Base-by-base conservation (phyloP, 164 flowering plant genomes). In the Protea cynaroides region DNA sequence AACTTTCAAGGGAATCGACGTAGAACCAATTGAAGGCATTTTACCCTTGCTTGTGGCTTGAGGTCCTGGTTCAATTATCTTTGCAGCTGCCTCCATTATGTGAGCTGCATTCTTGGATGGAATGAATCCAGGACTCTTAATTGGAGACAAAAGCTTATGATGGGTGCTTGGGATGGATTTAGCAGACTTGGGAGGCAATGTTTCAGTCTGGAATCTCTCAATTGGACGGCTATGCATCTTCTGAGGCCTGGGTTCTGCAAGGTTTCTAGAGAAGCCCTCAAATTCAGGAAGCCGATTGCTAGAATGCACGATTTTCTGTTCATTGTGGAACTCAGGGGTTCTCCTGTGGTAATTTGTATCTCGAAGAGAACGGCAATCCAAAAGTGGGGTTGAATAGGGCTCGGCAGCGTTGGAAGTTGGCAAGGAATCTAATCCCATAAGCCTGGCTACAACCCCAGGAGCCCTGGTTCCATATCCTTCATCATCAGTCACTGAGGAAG, bases 351-450 rank as follows among this genome's bases (percentile, higher is more conserved):
- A 67, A 44, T 70, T 77, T 56, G 72, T 59, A 46, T 81, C 81
- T n/a, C 55, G 76, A 66, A 84, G 80, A 56, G 95, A 83, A 44
- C 69, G 83, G 37, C 86, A 50, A 10, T 82, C 86, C 60, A 72
- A 84, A 67, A 79, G 66, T 0, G 96, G 92, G 66, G 81, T 80
- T 37, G 81, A 72, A 54, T 78, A 75, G 25, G 95, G 81, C 62
- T 90, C 96, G 3, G 66, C 36, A 51, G 54, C 60, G 69, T 58
- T 74, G 22, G 84, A 73, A 50, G 86, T 72, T 21, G 98, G 98
- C 76, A 93, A 67, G 8, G 91, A 83, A 62, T 93, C 96, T 72
- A 93, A 74, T 55, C 99, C 99, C 99, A 95, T 95, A 55, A 95
- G 94, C 75, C 91, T 75, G 19, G 97, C 99, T 8, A 95, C 97